Percentiles rank a stretch among this genome's conserved stretches.
Evolutionary conservation across 2,329 filamentous ascomycete genomes (phyloP).

Genomic region (Cladophialophora yegresii): DNA sequence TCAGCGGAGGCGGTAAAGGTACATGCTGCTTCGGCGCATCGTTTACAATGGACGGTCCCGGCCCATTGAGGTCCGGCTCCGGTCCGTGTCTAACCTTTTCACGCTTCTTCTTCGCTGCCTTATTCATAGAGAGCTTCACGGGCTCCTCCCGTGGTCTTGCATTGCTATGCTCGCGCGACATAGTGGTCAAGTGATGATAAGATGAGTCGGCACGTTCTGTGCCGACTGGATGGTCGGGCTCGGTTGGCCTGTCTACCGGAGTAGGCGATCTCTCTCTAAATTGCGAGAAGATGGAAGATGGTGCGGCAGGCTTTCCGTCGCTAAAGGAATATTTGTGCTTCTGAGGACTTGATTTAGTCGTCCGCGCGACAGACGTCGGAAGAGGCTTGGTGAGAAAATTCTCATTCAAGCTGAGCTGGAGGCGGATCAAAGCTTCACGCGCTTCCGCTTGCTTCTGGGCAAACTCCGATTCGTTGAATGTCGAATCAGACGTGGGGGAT

Average conservation of each 20-base stretch:
- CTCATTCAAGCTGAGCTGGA: conserved; percentile 36
- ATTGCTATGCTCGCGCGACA: not conserved
- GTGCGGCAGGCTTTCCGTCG: conserved; percentile 25
- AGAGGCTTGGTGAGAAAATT: conserved; percentile 26
- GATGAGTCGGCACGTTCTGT: conserved; percentile 14
- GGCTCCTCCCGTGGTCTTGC: not conserved
- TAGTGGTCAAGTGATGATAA: conserved; percentile 25
- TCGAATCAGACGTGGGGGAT: conserved; percentile 13
- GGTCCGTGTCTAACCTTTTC: conserved; percentile 15
- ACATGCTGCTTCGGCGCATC: conserved; percentile 13
- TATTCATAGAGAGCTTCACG: not conserved
- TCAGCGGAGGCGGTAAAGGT: conserved; percentile 21
- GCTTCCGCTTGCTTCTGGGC: conserved; percentile 36
- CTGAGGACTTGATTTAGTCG: conserved; percentile 15
- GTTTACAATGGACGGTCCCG: conserved; percentile 27
- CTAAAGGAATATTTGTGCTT: conserved; percentile 19
- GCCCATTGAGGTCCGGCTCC: conserved; percentile 19
- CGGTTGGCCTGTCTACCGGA: conserved; percentile 15
- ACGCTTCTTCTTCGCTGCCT: not conserved
- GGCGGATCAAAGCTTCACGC: conserved; percentile 33
- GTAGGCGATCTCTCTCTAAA: conserved; percentile 20
- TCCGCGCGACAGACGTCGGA: conserved; percentile 11
- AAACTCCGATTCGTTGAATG: conserved; percentile 34
- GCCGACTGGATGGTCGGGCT: conserved; percentile 13
- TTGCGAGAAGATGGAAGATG: conserved; percentile 29